These are phyloP conservation scores for Colletotrichum cereale DNA, from an alignment of 2,329 filamentous ascomycete species.

Conservation along the genomic window DNA sequence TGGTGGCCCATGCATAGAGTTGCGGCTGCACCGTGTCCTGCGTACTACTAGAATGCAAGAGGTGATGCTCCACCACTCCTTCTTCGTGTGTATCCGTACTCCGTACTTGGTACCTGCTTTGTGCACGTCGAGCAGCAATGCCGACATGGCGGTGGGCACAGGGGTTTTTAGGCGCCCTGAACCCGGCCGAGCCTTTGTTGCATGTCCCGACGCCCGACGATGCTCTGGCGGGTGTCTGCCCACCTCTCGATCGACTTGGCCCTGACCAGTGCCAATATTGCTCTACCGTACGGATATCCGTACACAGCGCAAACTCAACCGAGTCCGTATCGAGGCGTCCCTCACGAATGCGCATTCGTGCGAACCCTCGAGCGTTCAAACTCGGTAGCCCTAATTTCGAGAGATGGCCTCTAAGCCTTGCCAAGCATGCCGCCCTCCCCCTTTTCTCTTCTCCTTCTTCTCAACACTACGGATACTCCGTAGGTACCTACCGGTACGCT, in stretches of 20 bases:
- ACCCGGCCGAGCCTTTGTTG: slow-evolving; percentile 24
- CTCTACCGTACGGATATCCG: no score
- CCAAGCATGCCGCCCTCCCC: slow-evolving; percentile 23
- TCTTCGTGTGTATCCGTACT: no score
- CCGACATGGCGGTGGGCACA: background rate
- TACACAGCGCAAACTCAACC: no score
- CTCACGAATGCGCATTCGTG: slow-evolving; percentile 26
- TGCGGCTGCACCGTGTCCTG: slow-evolving; percentile 32
- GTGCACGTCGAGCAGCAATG: background rate
- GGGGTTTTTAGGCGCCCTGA: background rate
- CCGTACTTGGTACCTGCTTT: no score
- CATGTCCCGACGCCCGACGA: slow-evolving; percentile 1
- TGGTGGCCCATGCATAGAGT: slow-evolving; percentile 32
- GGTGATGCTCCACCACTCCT: background rate
- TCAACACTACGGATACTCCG: no score
- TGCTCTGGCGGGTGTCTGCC: background rate
- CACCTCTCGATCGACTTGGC: background rate
- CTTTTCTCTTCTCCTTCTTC: background rate
- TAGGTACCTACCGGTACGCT: no score
- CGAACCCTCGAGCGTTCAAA: background rate
- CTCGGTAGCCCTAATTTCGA: background rate
- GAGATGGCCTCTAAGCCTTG: slow-evolving; percentile 11
- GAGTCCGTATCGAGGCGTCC: slow-evolving; percentile 6
- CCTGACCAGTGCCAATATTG: background rate
- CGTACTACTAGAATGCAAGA: no score